A percentile compares a stretch with the other conserved stretches of the same genome.
Evolutionary conservation across 106 monocot species (phyloP).

Genomic region (Posidonia australis): DNA sequence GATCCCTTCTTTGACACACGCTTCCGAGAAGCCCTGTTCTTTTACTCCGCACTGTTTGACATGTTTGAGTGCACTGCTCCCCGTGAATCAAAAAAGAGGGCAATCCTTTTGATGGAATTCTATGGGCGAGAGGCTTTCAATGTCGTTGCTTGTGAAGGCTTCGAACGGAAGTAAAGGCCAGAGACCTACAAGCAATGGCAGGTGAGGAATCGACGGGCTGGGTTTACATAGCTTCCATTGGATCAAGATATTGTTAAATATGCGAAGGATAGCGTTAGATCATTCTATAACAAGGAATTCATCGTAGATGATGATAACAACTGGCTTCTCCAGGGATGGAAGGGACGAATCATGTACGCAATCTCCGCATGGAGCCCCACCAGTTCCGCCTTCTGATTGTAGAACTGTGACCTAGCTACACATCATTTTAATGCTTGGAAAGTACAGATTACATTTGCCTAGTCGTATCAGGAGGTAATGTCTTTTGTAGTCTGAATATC

Average conservation of each 20-base stretch:
- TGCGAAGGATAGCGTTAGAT: constrained; percentile 6
- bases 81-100: constrained; percentile 16
- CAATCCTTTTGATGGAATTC: constrained; percentile 12
- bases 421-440: not conserved
- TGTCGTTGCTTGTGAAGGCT: constrained; percentile 26
- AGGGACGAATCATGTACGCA: constrained; percentile 22
- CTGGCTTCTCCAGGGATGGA: constrained; percentile 29
- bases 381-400: not conserved
- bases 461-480: too few relatives aligned
- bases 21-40: constrained; percentile 38
- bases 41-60: constrained; percentile 40
- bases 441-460: too few relatives aligned
- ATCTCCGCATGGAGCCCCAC: constrained; percentile 15
- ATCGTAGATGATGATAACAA: constrained; percentile 16
- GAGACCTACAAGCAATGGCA: constrained; percentile 31
- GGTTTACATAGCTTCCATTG: constrained; percentile 10
- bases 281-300: constrained; percentile 21
- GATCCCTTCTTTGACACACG: constrained; percentile 37
- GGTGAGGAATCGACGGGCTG: constrained; percentile 16
- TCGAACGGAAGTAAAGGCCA: constrained; percentile 18
- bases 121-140: constrained; percentile 18
- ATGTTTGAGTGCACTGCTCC: constrained; percentile 37
- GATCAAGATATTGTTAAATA: constrained; percentile 4
- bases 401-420: not conserved
- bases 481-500: too few relatives aligned